phyloP scores from a whole-genome alignment of 2,329 filamentous ascomycete species.

The Simplicillium sp. region DNA sequence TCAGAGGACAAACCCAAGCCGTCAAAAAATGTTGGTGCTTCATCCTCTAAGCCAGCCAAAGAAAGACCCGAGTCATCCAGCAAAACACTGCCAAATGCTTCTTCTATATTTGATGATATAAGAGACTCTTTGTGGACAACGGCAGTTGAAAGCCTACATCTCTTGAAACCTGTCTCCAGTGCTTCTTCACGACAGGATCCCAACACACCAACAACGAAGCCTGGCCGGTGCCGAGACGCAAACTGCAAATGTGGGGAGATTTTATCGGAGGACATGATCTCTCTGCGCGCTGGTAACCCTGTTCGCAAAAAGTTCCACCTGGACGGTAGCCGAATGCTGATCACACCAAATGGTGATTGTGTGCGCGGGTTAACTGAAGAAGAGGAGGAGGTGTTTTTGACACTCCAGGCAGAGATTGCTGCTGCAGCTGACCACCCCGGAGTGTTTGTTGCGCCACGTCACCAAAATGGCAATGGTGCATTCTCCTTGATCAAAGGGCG shows the following conservation, averaged over 20 bases:
- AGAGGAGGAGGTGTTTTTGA: conserved; percentile 61
- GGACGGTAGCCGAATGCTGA: conserved; percentile 57
- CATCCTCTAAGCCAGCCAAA: conserved; percentile 9
- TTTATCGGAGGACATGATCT: conserved; percentile 40
- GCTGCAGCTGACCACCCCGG: conserved; percentile 40
- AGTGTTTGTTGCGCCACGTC: conserved; percentile 45
- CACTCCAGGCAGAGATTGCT: conserved; percentile 53
- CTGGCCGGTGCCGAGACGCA: conserved; percentile 24
- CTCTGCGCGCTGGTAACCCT: conserved; percentile 44
- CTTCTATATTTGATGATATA: conserved; percentile 25
- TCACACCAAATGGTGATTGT: conserved; percentile 69
- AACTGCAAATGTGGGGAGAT: conserved; percentile 30
- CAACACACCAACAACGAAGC: conserved; percentile 11
- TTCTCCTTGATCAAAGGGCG: conserved; percentile 56
- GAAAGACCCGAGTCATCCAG: conserved; percentile 7
- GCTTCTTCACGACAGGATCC: conserved; percentile 1
- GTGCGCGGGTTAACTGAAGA: conserved; percentile 60
- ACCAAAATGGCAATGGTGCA: conserved; percentile 42
- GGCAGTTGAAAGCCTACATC: conserved; percentile 22
- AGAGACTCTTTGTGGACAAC: conserved; percentile 21
- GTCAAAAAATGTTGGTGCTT: conserved; percentile 1
- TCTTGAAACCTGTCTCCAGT: conserved; percentile 25
- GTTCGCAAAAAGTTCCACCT: conserved; percentile 49
- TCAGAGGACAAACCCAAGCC: conserved; percentile 7
- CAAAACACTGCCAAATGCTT: conserved; percentile 17